These are phyloP conservation scores for Diphasiastrum complanatum DNA, from an alignment of 83 land plant species.

Conservation along the genomic window DNA sequence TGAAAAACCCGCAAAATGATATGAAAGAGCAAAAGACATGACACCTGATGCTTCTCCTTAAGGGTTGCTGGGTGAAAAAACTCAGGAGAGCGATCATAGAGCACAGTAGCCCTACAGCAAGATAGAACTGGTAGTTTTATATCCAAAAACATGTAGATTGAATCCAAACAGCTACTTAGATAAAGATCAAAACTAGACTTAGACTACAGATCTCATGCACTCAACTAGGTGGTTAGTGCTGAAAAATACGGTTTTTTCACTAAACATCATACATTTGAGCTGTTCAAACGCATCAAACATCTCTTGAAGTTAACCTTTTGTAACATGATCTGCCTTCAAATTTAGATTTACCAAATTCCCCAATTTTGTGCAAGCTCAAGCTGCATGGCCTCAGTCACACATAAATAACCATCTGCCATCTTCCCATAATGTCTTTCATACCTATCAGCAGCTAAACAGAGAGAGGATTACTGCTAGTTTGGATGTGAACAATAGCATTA, in stretches of 20 bases:
- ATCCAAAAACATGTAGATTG: neutral
- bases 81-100: constrained; percentile 91
- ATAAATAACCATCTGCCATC: constrained; percentile 70
- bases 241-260: too few species aligned
- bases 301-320: too few species aligned
- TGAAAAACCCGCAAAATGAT: too few species aligned
- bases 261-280: too few species aligned
- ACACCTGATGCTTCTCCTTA: constrained; percentile 78
- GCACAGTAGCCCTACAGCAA: constrained; percentile 66
- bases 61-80: constrained; percentile 66
- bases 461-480: constrained; percentile 11
- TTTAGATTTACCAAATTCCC: constrained; percentile 87
- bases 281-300: too few species aligned
- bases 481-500: too few species aligned
- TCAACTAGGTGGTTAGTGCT: too few species aligned
- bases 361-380: constrained; percentile 92
- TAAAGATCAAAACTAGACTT: too few species aligned
- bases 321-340: too few species aligned
- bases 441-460: constrained; percentile 32
- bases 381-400: constrained; percentile 96
- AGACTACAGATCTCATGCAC: too few species aligned
- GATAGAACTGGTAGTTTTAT: neutral
- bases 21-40: too few species aligned
- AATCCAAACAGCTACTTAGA: too few species aligned
- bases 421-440: constrained; percentile 74